phyloP scores from a whole-genome alignment of 2,329 filamentous ascomycete genomes.

The Purpureocillium lavendulum region DNA sequence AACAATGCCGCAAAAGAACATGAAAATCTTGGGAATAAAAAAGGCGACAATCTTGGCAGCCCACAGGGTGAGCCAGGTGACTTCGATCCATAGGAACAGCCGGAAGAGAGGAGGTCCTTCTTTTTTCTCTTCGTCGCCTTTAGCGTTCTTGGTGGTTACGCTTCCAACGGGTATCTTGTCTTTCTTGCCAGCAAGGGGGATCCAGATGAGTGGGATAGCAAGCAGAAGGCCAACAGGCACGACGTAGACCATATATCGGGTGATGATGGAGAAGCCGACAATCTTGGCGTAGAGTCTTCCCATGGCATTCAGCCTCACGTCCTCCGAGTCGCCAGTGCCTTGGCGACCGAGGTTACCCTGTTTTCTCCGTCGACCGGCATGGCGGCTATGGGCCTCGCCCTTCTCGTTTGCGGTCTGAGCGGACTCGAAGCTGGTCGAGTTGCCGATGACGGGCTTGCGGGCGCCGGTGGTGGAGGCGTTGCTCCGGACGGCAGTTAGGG shows the following conservation, averaged over 20 bases:
- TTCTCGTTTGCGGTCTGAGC: conserved; percentile 35
- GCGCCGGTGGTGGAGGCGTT: conserved; percentile 45
- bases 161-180: conserved; percentile 28
- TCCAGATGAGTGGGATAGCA: conserved; percentile 52
- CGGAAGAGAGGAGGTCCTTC: conserved; percentile 44
- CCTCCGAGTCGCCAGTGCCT: conserved; percentile 39
- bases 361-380: conserved; percentile 41
- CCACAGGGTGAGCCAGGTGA: conserved; percentile 62
- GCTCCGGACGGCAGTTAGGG: conserved; percentile 47
- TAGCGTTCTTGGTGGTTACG: conserved; percentile 10
- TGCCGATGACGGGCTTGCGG: conserved; percentile 31
- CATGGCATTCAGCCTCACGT: conserved; percentile 53
- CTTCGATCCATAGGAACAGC: conserved; percentile 62
- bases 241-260: conserved; percentile 61
- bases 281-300: conserved; percentile 58
- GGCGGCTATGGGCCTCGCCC: conserved; percentile 24
- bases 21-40: conserved; percentile 52
- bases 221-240: conserved; percentile 54
- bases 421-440: conserved; percentile 24
- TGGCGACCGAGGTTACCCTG: conserved; percentile 31
- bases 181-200: conserved; percentile 33
- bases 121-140: conserved; percentile 1
- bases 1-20: conserved; percentile 62
- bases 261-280: conserved; percentile 53
- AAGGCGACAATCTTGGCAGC: conserved; percentile 56